Percentiles rank a stretch among this genome's conserved stretches.
Conservation (phyloP, 2,329 filamentous ascomycete species). For the Juglanconis oblonga region DNA sequence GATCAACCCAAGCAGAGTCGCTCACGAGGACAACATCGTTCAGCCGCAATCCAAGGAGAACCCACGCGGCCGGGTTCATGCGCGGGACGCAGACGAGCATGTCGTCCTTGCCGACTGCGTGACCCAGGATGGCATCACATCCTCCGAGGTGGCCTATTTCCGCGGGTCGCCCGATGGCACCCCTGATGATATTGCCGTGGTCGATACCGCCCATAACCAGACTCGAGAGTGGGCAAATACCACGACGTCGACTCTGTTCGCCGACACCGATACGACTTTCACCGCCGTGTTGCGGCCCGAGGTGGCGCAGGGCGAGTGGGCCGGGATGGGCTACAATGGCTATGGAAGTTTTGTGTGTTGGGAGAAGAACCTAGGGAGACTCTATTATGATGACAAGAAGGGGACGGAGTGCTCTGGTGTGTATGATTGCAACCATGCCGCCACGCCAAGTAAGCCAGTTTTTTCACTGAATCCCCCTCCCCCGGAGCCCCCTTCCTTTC, state of each 20-base stretch:
- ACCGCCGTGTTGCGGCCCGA: constrained; percentile 25
- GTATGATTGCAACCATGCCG: constrained; percentile 30
- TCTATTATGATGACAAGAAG: constrained; percentile 27
- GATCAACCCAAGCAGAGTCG: background rate
- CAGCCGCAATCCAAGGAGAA: no score
- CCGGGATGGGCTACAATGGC: constrained; percentile 30
- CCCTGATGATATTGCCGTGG: constrained; percentile 28
- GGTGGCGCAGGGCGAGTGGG: constrained; percentile 27
- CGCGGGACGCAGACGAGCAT: constrained; percentile 21
- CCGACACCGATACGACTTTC: constrained; percentile 27
- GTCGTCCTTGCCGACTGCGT: constrained; percentile 32
- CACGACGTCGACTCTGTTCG: constrained; percentile 27
- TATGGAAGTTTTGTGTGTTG: constrained; percentile 31
- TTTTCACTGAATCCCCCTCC: no score
- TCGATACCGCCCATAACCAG: constrained; percentile 24
- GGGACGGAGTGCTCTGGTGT: constrained; percentile 26
- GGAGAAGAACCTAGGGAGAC: constrained; percentile 22
- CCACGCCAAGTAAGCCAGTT: constrained; percentile 22
- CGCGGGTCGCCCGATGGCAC: constrained; percentile 10
- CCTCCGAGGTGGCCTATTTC: constrained; percentile 33
- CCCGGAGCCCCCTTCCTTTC: no score
- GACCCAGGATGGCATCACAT: constrained; percentile 18
- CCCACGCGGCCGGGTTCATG: no score
- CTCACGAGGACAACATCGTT: background rate
- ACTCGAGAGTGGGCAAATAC: constrained; percentile 27